These are phyloP conservation scores for Triticum dicoccoides DNA, from an alignment of 176 grass and related monocot species.

Conservation along the genomic window DNA sequence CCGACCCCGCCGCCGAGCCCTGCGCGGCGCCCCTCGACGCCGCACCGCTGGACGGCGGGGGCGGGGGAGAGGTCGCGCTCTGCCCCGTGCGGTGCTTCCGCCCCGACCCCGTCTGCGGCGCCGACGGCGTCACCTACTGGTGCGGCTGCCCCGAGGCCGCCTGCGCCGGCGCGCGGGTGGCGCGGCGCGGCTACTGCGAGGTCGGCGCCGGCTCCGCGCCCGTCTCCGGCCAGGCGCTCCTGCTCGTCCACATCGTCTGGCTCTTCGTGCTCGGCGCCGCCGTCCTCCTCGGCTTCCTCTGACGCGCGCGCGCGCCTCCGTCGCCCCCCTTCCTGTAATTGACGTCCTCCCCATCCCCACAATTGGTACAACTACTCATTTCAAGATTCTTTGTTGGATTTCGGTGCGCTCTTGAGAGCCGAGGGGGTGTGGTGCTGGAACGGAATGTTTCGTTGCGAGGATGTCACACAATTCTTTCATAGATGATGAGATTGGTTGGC, in stretches of 20 bases:
- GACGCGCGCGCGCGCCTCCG: not conserved
- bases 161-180: constrained; percentile 67
- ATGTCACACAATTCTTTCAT: constrained; percentile 32
- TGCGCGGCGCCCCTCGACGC: constrained; percentile 33
- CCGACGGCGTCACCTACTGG: constrained; percentile 78
- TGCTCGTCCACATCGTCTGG: constrained; percentile 93
- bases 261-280: constrained; percentile 83
- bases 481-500: not conserved
- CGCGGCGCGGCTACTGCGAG: constrained; percentile 73
- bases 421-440: not conserved
- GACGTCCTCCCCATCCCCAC: not conserved
- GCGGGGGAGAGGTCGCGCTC: not conserved
- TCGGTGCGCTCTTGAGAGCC: not conserved
- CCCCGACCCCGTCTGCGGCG: constrained; percentile 82
- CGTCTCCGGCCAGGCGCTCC: constrained; percentile 75
- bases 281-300: constrained; percentile 86
- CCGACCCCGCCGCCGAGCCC: not conserved
- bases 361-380: not conserved
- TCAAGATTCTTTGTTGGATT: not conserved
- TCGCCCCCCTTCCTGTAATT: not conserved
- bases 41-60: constrained; percentile 30
- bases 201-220: constrained; percentile 60
- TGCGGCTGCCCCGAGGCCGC: constrained; percentile 83
- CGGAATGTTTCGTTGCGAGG: not conserved
- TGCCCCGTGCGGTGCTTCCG: constrained; percentile 83